Base-by-base conservation (phyloP, 257 asterid genomes). In the Cynanchum wilfordii region DNA sequence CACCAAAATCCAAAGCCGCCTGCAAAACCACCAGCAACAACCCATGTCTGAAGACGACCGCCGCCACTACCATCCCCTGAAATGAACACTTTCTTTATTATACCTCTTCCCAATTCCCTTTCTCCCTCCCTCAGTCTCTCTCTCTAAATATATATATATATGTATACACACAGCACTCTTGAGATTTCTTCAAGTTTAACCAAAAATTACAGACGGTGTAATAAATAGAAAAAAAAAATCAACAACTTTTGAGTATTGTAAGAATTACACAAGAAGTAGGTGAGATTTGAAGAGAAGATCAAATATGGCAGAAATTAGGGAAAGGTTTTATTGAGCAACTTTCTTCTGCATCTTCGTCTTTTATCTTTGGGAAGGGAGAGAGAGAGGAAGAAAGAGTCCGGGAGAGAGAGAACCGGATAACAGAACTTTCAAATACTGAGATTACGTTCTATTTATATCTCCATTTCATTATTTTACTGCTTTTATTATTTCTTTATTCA, bases 1-100 rank as follows among this genome's bases (percentile, higher is more conserved):
- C 97, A 36, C 74, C 81, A 20, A 78, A 75, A 49, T 73, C 75
- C 65, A 67, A 81, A 33, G 67, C 85, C 78, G 71, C 73, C 79
- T 68, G 79, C 78, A 79, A 73, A 38, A 78, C 54, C 80, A 68
- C 78, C 82, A 80, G 52, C 66, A 75, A 36, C 66, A 75, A 25
- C 73, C 82, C 74, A 65, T 72, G 29, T 56, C 75, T 65, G 50
- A 44, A 16, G 2, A 17, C 71, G 2, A 17, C 71, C 75, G 83
- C 84, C 82, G 73, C 75, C 85, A 75, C 74, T 76, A 73, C 70
- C 82, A 73, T 58, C 49, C 65, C 75, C 76, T 29, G n/a, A 22
- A n/a, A 50, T 17, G 55, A 17, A 36, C 58, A 12, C 45, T n/a
- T 72, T 7, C 27, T 2, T 52, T 47, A 8, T 8, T 42, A n/a